Base-by-base conservation (phyloP, 2,329 filamentous ascomycete species). In the Cordyceps sp. region DNA sequence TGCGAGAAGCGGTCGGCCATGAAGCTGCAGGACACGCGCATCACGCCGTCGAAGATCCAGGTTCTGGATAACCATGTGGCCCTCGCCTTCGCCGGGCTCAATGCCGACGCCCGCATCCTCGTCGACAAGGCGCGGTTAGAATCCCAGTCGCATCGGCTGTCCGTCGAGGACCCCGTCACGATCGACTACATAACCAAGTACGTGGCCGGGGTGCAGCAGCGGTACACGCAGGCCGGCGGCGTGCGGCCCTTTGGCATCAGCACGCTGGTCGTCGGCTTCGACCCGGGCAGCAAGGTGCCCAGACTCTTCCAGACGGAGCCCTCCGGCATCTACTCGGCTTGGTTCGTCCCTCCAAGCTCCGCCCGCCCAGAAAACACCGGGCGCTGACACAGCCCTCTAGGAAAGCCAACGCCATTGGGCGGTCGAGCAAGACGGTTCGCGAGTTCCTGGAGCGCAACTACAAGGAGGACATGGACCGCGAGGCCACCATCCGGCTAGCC, bases 101-200 rank as follows among this genome's bases (percentile, higher is more conserved):
- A 98, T 59, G 90, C 90, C 55, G 90, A 98, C 61, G 90, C 92
- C 48, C 77, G 90, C 53, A 98, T 98, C 54, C 72, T 98, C 41
- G 82, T 98, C 54, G 92, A 98, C 72, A 96, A 94, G 67, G 90
- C 92, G 37, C 78, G 92, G 47, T 64, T 96, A 59, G 90, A 98
- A 64, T 88, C 90, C 30, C 90, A 98, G 62, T 93, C 85, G 45
- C 90, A 98, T 64, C 80, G 90, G 42, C 67, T 98, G 47, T 96
- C 90, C 5, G 85, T 98, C 36, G 90, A 98, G 57, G 92, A 98
- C 54, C 88, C 90, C 34, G 84, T 93, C 43, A 88, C 83, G 39
- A 92, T 98, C 58, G 90, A 98, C 63, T 98, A 98, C 69, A 94
- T 98, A 53, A 96, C 90, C 50, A 96, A 98, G 66, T 93, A 96